Base-by-base conservation (phyloP, 495 filamentous ascomycete species). In the Chaetomium fimeti region DNA sequence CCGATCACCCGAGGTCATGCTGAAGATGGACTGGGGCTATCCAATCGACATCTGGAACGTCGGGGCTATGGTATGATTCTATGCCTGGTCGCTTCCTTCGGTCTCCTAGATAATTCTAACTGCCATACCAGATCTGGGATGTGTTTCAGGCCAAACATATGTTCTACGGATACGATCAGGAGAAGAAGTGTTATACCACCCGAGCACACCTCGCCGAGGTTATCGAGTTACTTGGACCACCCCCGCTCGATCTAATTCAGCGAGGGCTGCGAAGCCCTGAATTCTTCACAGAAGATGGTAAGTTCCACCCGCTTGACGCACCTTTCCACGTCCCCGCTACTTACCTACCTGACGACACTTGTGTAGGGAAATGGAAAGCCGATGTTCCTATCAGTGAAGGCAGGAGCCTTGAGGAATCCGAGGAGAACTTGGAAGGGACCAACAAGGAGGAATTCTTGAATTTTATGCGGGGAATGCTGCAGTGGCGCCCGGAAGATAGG, bases 11-110 rank as follows among this genome's bases (percentile, higher is more conserved):
- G 81, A 85, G 63, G 77, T 83, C 4, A 80, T 84, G 60, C 60
- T 84, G 20, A 69, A 75, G 48, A 65, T 71, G 1, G 64, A 72
- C 2, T 83, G 79, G 83, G 71, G 65, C 32, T 81, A 80, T 61
- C 60, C 70, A 0, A 69, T 81, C 40, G 81, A 84, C 64, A 81
- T 82, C 49, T 83, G 82, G 81, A 81, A 80, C 64, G 73, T 78
- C 16, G 81, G 79, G 57, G 73, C 79, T 63, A 71, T 83, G 69
- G 82, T 84, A 63, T 55, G 54, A 2, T 40, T 12, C 25, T 29
- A 18, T 25, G 20, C 20, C 1, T 25, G 2, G 7, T 7, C n/a
- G 8, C 5, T 12, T 25, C 7, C 20, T 49, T 47, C 43, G 43
- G 43, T 49, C 24, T n/a, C 47, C 22, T 7, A 49, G 29, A 32